Conservation (phyloP, 2,329 filamentous ascomycete species). For the Paecilomyces sp. region DNA sequence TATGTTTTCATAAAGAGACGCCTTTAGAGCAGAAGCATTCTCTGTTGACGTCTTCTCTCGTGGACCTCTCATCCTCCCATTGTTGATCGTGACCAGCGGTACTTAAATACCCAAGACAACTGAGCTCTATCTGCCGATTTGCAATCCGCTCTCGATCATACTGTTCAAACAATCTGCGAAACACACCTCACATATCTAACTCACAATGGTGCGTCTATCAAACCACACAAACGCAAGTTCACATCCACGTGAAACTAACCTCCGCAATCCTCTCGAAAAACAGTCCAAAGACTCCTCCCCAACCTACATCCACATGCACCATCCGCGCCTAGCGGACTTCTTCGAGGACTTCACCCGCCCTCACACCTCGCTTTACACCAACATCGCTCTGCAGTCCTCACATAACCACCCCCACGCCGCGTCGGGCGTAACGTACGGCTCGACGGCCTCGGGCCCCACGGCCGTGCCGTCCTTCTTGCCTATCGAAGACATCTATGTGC, state of each 20-base stretch:
- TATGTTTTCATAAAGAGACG: no score
- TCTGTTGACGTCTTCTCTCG: no score
- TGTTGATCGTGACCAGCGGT: no score
- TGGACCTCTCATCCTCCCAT: no score
- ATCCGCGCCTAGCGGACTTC: conserved; percentile 41
- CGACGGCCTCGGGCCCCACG: conserved; percentile 17
- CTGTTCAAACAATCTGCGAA: background rate
- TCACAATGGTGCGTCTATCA: conserved; percentile 15
- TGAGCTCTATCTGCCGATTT: no score
- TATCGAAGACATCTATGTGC: conserved; percentile 56
- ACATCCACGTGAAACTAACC: background rate
- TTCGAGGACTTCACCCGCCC: conserved; percentile 46
- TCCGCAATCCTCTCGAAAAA: background rate
- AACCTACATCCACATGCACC: conserved; percentile 42
- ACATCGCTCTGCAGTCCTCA: conserved; percentile 10
- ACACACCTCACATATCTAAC: background rate
- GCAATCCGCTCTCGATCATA: no score
- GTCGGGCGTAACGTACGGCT: conserved; percentile 19
- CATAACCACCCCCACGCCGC: conserved; percentile 5
- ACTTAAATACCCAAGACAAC: no score
- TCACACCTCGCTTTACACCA: conserved; percentile 25
- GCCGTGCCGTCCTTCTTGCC: conserved; percentile 38
- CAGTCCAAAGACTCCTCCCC: conserved; percentile 46
- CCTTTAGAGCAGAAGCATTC: no score
- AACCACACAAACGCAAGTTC: background rate